A percentile compares a stretch with the other conserved stretches of the same genome.
Evolutionary conservation across 106 monocot genomes (phyloP).

Genomic region (Chionographis japonica): DNA sequence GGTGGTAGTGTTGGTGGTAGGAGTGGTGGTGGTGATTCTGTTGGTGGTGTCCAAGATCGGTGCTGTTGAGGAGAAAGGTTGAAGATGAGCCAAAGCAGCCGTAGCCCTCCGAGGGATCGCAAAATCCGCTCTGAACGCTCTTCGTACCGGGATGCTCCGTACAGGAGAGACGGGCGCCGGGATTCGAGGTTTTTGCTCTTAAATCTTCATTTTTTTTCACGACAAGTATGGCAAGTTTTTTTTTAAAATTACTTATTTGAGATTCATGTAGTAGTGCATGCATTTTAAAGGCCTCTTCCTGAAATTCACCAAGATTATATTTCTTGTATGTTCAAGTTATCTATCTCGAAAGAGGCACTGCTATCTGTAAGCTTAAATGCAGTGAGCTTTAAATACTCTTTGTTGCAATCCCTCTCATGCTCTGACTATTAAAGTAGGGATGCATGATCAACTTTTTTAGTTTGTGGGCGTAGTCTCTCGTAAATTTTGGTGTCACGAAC

Average conservation of each 20-base stretch:
- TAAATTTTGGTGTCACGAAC: too few species aligned
- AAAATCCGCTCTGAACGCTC: slow-evolving; percentile 72
- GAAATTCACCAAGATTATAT: too few species aligned
- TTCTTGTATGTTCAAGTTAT: too few species aligned
- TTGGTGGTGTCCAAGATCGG: slow-evolving; percentile 21
- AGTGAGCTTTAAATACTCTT: too few species aligned
- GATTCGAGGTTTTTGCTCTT: slow-evolving; percentile 39
- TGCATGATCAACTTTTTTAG: too few species aligned
- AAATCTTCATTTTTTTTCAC: background rate
- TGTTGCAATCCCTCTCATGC: too few species aligned
- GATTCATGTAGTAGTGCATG: too few species aligned
- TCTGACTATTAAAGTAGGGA: too few species aligned
- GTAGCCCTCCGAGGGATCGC: slow-evolving; percentile 68
- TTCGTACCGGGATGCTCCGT: slow-evolving; percentile 75
- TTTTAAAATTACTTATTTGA: background rate
- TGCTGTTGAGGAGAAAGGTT: slow-evolving; percentile 22
- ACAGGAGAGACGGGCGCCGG: slow-evolving; percentile 49
- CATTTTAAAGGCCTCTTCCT: too few species aligned
- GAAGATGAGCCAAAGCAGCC: slow-evolving; percentile 69
- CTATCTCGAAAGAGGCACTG: too few species aligned
- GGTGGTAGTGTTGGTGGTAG: slow-evolving; percentile 23
- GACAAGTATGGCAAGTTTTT: background rate
- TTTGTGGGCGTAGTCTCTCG: too few species aligned
- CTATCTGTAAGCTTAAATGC: too few species aligned
- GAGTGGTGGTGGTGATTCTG: slow-evolving; percentile 22